phyloP scores from a whole-genome alignment of 108 stramenopile species.

The Cyclotella cryptica region DNA sequence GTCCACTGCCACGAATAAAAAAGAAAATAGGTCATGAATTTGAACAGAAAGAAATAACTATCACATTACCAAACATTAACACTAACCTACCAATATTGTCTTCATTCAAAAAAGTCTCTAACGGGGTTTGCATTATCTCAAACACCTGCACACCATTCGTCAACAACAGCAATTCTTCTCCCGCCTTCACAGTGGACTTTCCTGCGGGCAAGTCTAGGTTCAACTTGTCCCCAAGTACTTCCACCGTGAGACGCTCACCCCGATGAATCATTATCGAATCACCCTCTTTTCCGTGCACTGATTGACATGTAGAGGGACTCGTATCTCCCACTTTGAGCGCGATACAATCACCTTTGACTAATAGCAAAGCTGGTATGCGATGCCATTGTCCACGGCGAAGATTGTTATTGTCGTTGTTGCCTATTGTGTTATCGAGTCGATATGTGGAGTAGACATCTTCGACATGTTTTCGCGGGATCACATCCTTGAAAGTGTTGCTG shows the following conservation, averaged over 20 bases:
- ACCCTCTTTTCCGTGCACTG: neutral
- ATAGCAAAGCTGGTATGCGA: slow-evolving; percentile 68
- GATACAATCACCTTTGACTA: slow-evolving; percentile 81
- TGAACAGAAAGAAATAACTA: neutral
- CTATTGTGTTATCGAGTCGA: slow-evolving; percentile 40
- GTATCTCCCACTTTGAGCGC: slow-evolving; percentile 84
- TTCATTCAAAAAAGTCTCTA: slow-evolving; percentile 66
- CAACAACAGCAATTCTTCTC: slow-evolving; percentile 60
- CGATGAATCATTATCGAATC: slow-evolving; percentile 39
- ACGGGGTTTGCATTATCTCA: slow-evolving; percentile 69
- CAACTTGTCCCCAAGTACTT: slow-evolving; percentile 27
- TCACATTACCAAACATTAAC: neutral
- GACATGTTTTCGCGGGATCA: slow-evolving; percentile 40
- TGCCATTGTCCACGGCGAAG: slow-evolving; percentile 54
- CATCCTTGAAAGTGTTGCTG: slow-evolving; percentile 12
- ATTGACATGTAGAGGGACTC: slow-evolving; percentile 58
- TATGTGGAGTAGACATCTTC: slow-evolving; percentile 81
- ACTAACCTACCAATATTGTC: slow-evolving; percentile 31
- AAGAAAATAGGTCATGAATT: neutral
- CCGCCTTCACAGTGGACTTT: slow-evolving; percentile 60
- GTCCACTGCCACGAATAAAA: slow-evolving; percentile 12
- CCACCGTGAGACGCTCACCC: slow-evolving; percentile 61
- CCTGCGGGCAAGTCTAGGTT: slow-evolving; percentile 50
- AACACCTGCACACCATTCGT: slow-evolving; percentile 77
- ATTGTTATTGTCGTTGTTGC: neutral